Evolutionary conservation across 139 green algal genomes (phyloP).

Genomic region (Haematococcus lacustris): DNA sequence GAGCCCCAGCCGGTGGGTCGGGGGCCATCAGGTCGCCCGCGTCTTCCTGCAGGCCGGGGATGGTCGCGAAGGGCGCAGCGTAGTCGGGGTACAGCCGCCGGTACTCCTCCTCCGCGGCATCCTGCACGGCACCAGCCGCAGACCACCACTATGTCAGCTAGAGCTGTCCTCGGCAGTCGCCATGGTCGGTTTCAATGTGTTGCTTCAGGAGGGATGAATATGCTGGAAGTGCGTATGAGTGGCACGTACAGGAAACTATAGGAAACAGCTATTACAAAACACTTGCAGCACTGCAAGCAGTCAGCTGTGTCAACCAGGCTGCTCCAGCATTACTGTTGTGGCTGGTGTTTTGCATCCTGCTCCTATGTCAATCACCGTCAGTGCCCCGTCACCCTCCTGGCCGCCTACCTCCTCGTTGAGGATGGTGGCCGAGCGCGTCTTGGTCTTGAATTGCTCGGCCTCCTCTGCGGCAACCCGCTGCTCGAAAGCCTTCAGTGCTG

Average conservation of each 20-base stretch:
- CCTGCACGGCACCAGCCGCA: too few species aligned
- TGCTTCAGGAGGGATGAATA: too few species aligned
- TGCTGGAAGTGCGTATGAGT: too few species aligned
- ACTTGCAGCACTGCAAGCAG: too few species aligned
- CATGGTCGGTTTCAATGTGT: too few species aligned
- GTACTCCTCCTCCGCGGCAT: slow-evolving; percentile 67
- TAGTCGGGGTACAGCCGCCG: slow-evolving; percentile 59
- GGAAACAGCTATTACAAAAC: too few species aligned
- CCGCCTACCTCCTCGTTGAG: slow-evolving; percentile 59
- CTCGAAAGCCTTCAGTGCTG: slow-evolving; percentile 45
- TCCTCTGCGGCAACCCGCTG: slow-evolving; percentile 54
- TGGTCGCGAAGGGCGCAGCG: slow-evolving; percentile 59
- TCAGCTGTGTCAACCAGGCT: too few species aligned
- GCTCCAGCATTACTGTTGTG: too few species aligned
- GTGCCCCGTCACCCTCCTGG: not conserved
- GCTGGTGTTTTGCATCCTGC: not conserved
- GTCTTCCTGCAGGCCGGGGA: slow-evolving; percentile 41
- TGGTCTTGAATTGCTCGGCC: slow-evolving; percentile 73
- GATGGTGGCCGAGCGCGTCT: slow-evolving; percentile 36
- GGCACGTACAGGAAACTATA: too few species aligned
- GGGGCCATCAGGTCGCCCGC: slow-evolving; percentile 5
- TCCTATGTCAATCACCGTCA: too few species aligned
- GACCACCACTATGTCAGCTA: too few species aligned
- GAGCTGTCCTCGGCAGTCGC: too few species aligned
- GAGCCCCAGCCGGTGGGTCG: not conserved